Conservation (phyloP, 192 early-diverging fungal genomes). For the Coemansia sp. region DNA sequence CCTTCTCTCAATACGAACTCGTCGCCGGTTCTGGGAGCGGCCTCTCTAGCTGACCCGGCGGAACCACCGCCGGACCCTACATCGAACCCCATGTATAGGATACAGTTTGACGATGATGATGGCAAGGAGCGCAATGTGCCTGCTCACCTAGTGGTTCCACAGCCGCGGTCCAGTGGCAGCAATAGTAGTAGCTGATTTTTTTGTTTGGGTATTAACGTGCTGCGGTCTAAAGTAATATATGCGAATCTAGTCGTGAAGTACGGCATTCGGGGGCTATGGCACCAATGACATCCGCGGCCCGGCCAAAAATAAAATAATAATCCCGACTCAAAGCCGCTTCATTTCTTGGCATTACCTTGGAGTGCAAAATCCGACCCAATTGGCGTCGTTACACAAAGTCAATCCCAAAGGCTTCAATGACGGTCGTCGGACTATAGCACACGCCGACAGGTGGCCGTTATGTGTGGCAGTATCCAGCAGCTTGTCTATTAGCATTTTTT, state of each 20-base stretch:
- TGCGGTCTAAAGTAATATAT: neutral
- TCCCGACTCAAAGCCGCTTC: neutral
- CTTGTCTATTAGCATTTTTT: neutral
- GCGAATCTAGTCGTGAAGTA: neutral
- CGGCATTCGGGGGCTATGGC: neutral
- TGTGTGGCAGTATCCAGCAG: too few species aligned
- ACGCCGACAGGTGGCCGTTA: neutral
- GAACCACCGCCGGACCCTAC: slow-evolving; percentile 20
- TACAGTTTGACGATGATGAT: slow-evolving; percentile 55
- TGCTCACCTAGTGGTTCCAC: slow-evolving; percentile 46
- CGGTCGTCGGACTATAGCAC: neutral
- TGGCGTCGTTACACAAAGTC: neutral
- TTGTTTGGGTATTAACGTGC: too few species aligned
- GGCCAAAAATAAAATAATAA: neutral
- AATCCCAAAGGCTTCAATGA: neutral
- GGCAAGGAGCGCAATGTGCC: slow-evolving; percentile 46
- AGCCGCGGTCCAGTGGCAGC: slow-evolving; percentile 15
- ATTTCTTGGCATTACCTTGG: neutral
- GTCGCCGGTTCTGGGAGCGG: neutral
- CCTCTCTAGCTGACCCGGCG: slow-evolving; percentile 1
- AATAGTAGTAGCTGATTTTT: neutral
- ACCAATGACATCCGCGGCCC: neutral
- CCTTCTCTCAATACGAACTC: slow-evolving; percentile 37
- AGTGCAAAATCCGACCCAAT: neutral
- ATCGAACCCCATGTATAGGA: slow-evolving; percentile 42